These are phyloP conservation scores for Fusarium udum DNA, from an alignment of 2,329 filamentous ascomycete species.

Conservation along the genomic window DNA sequence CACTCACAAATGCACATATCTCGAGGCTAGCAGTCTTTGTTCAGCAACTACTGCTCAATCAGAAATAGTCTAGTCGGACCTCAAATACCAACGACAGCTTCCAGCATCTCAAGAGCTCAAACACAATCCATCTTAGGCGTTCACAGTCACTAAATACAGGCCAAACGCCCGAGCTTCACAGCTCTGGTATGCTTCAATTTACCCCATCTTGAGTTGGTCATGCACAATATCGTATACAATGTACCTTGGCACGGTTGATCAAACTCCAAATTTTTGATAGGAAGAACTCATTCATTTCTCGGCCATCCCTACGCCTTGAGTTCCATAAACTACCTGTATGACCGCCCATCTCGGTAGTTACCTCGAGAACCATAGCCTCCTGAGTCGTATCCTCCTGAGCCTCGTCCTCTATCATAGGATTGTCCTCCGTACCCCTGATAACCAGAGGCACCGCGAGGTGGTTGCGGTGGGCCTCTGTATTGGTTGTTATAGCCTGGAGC, in stretches of 20 bases:
- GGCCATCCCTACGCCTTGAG: not conserved
- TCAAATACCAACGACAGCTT: not conserved
- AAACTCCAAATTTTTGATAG: not conserved
- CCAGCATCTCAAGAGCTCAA: not conserved
- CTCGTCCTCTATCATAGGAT: constrained; percentile 31
- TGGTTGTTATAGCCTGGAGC: constrained; percentile 33
- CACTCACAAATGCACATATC: not conserved
- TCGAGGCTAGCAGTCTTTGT: not conserved
- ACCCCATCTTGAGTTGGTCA: not conserved
- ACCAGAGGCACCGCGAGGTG: constrained; percentile 19
- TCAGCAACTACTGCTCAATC: not conserved
- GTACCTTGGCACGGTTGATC: not conserved
- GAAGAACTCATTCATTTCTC: not conserved
- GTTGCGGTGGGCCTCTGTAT: constrained; percentile 29
- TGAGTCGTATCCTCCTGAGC: constrained; percentile 25
- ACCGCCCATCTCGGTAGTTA: constrained; percentile 33
- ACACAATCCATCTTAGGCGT: not conserved
- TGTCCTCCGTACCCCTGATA: constrained; percentile 36
- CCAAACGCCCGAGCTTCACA: not conserved
- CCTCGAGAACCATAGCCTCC: constrained; percentile 33
- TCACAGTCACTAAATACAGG: not conserved
- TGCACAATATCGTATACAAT: not conserved
- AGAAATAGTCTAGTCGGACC: not conserved
- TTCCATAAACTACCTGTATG: constrained; percentile 33
- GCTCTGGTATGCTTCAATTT: not conserved